Percentiles rank a stretch among this genome's conserved stretches.
These are phyloP conservation scores for Globisporangium apiculatum DNA, from an alignment of 352 stramenopile genomes.

Conservation along the genomic window DNA sequence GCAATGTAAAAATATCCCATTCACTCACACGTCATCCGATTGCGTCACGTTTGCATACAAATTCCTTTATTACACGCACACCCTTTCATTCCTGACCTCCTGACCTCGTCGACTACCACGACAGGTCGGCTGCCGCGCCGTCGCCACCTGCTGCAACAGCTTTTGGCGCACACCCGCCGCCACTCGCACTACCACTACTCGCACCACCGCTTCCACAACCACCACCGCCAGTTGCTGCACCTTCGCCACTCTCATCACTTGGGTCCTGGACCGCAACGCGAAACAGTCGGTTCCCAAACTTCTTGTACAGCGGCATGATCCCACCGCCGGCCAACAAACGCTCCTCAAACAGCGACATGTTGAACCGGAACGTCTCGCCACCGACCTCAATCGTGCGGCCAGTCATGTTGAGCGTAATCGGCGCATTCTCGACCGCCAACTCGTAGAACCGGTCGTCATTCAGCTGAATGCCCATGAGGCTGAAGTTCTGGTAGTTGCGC, in stretches of 20 bases:
- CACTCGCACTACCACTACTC: not conserved
- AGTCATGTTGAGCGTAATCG: conserved; percentile 81
- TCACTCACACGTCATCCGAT: not conserved
- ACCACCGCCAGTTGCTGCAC: conserved; percentile 24
- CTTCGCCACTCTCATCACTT: conserved; percentile 3
- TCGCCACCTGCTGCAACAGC: conserved; percentile 25
- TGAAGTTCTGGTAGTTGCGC: conserved; percentile 86
- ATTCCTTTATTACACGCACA: not conserved
- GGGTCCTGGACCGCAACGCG: conserved; percentile 75
- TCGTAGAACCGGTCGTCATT: conserved; percentile 79
- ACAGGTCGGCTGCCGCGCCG: conserved; percentile 38
- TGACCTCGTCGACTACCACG: conserved; percentile 29
- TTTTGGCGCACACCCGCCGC: conserved; percentile 24
- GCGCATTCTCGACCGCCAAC: conserved; percentile 58
- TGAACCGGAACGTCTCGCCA: conserved; percentile 73
- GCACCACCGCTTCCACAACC: conserved; percentile 20
- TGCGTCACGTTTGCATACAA: not conserved
- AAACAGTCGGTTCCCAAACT: conserved; percentile 82
- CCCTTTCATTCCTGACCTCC: not conserved
- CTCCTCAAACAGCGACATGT: conserved; percentile 86
- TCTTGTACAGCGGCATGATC: conserved; percentile 86
- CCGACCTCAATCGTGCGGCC: conserved; percentile 74
- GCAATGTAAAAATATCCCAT: too few relatives aligned
- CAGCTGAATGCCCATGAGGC: conserved; percentile 72
- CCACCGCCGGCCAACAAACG: conserved; percentile 67